Base-by-base conservation (phyloP, 148 eudicot genomes). In the Chenopodium berlandieri region DNA sequence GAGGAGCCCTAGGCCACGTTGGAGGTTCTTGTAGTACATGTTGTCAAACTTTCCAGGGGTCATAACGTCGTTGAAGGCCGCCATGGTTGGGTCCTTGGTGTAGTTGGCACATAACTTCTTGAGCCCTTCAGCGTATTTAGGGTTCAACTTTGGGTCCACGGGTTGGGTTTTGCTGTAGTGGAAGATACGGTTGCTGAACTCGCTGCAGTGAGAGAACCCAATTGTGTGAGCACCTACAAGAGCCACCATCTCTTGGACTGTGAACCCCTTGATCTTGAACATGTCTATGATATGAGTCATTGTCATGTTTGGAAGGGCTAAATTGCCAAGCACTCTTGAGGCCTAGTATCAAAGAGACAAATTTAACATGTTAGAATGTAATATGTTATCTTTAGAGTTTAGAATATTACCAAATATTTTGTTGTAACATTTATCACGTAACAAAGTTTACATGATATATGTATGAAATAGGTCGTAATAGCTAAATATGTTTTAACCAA, bases 1-100 rank as follows among this genome's bases (percentile, higher is more conserved):
- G 58, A 92, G 79, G 67, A 94, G 73, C 4, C 93, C 95, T 7
- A 91, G 76, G 27, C 98, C 98, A 11, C 73, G 85, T 76, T 89
- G 90, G 77, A 92, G 82, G 73, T 94, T 92, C 14, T 76, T 16
- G 60, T 70, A 92, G 73, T 89, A 92, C 86, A 86, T 89, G 89
- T 94, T 94, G 81, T 94, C 96, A 65, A 94, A 94, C 80, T 89
- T 94, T 40, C 91, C 92, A 0, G 96, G 93, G 64, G 92, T 87
- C 87, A 91, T 88, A 11, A 89, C 91, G 56, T 94, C 98, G 46
- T 90, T 91, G 80, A 88, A 94, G 6, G 96, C 94, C 0, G 96
- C 88, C 25, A 92, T 85, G 2, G 86, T 27, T 0, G 85, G 40
- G 76, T 91, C 89, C n/a, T 81, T 87, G 1, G 82, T 84, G 90